Evolutionary conservation across 495 filamentous ascomycete genomes (phyloP).

Genomic region (Staphylotrichum tortipilum): DNA sequence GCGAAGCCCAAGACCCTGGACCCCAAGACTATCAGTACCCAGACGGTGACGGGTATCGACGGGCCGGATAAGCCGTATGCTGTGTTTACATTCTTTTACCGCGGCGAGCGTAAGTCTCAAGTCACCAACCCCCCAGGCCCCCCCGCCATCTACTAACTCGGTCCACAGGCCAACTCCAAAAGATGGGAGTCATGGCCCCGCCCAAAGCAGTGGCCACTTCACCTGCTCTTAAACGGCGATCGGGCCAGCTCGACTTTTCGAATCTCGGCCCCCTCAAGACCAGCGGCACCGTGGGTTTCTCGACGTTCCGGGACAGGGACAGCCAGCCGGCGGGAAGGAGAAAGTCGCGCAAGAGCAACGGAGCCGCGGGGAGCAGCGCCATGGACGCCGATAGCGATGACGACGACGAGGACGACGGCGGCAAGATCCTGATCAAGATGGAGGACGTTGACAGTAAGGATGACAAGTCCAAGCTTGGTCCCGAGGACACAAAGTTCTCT

Average conservation of each 20-base stretch:
- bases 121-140: background rate
- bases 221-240: slow-evolving; percentile 58
- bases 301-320: slow-evolving; percentile 71
- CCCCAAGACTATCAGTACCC: slow-evolving; percentile 93
- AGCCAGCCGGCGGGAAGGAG: slow-evolving; percentile 38
- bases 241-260: slow-evolving; percentile 70
- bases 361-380: slow-evolving; percentile 25
- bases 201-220: slow-evolving; percentile 51
- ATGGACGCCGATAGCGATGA: slow-evolving; percentile 54
- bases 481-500: slow-evolving; percentile 72
- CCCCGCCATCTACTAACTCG: slow-evolving; percentile 13
- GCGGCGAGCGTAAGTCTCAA: slow-evolving; percentile 73
- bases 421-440: slow-evolving; percentile 52
- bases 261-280: slow-evolving; percentile 77
- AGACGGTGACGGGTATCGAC: slow-evolving; percentile 98
- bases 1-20: slow-evolving; percentile 95
- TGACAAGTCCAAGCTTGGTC: slow-evolving; percentile 46
- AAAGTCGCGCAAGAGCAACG: slow-evolving; percentile 50
- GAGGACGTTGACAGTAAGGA: slow-evolving; percentile 70
- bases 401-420: slow-evolving; percentile 65
- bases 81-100: slow-evolving; percentile 95
- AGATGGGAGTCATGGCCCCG: slow-evolving; percentile 76
- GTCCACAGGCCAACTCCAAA: slow-evolving; percentile 71
- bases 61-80: slow-evolving; percentile 91
- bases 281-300: slow-evolving; percentile 78